Evolutionary conservation across 2,329 filamentous ascomycete genomes (phyloP).

Genomic region (Zymoseptoria brevis): DNA sequence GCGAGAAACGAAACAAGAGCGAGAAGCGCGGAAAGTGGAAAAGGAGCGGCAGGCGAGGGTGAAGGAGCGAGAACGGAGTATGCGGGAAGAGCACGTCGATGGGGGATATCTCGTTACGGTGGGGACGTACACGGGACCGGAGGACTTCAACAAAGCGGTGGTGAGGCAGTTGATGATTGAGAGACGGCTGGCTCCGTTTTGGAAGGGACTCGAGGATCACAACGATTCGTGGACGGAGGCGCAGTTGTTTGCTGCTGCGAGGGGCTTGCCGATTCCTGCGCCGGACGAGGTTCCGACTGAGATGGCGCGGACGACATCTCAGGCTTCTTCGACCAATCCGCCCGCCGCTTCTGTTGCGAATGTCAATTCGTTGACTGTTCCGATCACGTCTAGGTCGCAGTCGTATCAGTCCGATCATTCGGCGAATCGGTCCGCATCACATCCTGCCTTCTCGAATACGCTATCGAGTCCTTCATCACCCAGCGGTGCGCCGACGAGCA

Average conservation of each 20-base stretch:
- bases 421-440: constrained; percentile 50
- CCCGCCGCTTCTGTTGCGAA: constrained; percentile 51
- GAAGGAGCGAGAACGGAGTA: constrained; percentile 82
- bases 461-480: constrained; percentile 34
- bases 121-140: constrained; percentile 82
- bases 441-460: constrained; percentile 49
- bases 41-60: constrained; percentile 66
- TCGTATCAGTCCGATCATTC: constrained; percentile 70
- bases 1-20: constrained; percentile 82
- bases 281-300: constrained; percentile 76
- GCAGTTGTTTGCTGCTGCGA: constrained; percentile 84
- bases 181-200: constrained; percentile 85
- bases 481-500: constrained; percentile 42
- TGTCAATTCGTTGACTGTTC: constrained; percentile 66
- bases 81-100: constrained; percentile 87
- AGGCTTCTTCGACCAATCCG: constrained; percentile 24
- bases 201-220: constrained; percentile 86
- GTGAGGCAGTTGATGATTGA: constrained; percentile 96
- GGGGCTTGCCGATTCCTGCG: constrained; percentile 73
- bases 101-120: constrained; percentile 91
- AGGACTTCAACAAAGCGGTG: constrained; percentile 84
- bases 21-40: constrained; percentile 77
- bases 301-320: constrained; percentile 39
- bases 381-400: constrained; percentile 67
- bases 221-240: constrained; percentile 85